Evolutionary conservation across 78 protist genomes (phyloP).

Genomic region (Dictyostelium purpureum): DNA sequence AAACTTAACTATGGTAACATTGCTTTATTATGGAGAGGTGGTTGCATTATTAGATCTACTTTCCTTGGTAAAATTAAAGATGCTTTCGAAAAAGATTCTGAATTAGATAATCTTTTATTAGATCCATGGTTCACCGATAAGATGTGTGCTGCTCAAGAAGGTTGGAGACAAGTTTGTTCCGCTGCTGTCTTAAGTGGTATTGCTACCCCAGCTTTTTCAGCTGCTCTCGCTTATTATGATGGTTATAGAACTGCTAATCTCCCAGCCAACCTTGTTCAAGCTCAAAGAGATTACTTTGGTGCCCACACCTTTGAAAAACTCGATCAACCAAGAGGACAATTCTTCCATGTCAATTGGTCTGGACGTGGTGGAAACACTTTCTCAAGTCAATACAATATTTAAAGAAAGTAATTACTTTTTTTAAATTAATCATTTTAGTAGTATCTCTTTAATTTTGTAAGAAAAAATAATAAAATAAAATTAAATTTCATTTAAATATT

Average conservation of each 20-base stretch:
- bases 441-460: too few species aligned
- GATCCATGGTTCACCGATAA: conserved; percentile 86
- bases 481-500: too few species aligned
- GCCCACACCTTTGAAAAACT: conserved; percentile 95
- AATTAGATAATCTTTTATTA: conserved; percentile 85
- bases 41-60: conserved; percentile 97
- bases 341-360: conserved; percentile 89
- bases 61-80: conserved; percentile 91
- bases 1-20: conserved; percentile 90
- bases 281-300: conserved; percentile 97
- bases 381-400: not conserved
- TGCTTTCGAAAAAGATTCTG: conserved; percentile 90
- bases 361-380: conserved; percentile 79
- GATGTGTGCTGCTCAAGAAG: conserved; percentile 30
- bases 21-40: conserved; percentile 96
- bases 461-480: too few species aligned
- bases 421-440: too few species aligned
- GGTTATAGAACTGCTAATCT: conserved; percentile 87
- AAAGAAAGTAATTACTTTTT: too few species aligned
- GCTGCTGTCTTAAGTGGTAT: conserved; percentile 82
- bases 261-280: conserved; percentile 95
- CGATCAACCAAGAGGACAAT: conserved; percentile 82
- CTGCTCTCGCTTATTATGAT: conserved; percentile 94
- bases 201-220: conserved; percentile 93
- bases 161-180: conserved; percentile 81